Evolutionary conservation across 2,329 filamentous ascomycete genomes (phyloP), one percentile per base, ranked within the genome.

Genomic region (Chaetomium sp.): DNA sequence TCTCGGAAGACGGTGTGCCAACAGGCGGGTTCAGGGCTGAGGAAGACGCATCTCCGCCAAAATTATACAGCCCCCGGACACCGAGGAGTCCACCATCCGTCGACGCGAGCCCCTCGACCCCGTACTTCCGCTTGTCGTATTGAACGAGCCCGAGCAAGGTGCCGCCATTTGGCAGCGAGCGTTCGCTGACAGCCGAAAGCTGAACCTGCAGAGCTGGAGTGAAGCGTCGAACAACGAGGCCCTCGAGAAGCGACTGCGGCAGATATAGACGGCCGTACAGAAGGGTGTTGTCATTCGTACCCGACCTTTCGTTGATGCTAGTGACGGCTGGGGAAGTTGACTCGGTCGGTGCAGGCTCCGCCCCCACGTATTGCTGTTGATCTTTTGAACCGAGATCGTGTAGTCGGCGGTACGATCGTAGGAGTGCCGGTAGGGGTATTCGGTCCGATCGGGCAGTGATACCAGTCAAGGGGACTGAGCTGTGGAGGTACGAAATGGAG

Each of bases 401-500:
- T 23, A 97, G 82, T 70, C 93, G 90, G 64, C 90, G 86, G 76
- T 97, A 98, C 1, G 94, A 93, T 63, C 87, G 87, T 57, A 97
- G 86, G 25, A 97, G 84, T 70, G 89, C 85, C 35, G 89, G 89
- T 10, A 99, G 81, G 16, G 92, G 87, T 45, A 97, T 89, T 25
- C 85, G 81, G 56, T 89, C 87, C 71, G 92, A 96, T 77, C 87
- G 85, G 12, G 84, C 86, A 12, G 82, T 77, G 82, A 92, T 68
- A 59, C 88, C 82, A 47, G 82, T 80, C 63, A 98, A 84, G 13
- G 92, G 88, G 9, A 95, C 83, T 2, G 92, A 96, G 57, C 93
- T 96, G 81, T 96, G 98, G 61, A 99, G 86, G 78, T 98, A 99
- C 16, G 93, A 96, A 64, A 99, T 86, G n/a, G 93, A 97, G 75